A percentile compares a stretch with the other conserved stretches of the same genome.
phyloP scores from a whole-genome alignment of 768 basidiomycete species.

The Collybia sordida region DNA sequence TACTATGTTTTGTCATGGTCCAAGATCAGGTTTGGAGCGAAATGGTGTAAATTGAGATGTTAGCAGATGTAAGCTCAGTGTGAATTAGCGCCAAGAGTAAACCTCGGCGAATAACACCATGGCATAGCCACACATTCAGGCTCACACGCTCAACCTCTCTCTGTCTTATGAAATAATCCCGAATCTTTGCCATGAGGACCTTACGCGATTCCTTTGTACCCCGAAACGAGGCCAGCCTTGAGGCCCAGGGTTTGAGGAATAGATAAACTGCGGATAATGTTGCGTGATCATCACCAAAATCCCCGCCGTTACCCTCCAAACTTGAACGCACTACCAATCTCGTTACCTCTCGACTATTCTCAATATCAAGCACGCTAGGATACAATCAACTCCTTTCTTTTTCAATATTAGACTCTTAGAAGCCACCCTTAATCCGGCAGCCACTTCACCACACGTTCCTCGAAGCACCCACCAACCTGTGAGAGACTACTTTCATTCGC shows the following conservation, averaged over 20 bases:
- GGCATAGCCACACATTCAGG: neutral
- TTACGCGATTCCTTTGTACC: neutral
- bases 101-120: neutral
- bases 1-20: slow-evolving; percentile 86
- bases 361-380: neutral
- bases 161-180: neutral
- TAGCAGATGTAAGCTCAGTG: neutral
- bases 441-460: too few species aligned
- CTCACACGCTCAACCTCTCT: neutral
- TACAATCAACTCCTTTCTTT: neutral
- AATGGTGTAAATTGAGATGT: neutral
- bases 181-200: slow-evolving; percentile 2
- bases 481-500: neutral
- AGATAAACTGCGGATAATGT: neutral
- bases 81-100: neutral
- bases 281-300: neutral
- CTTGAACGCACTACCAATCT: too few species aligned
- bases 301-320: neutral
- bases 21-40: neutral
- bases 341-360: neutral
- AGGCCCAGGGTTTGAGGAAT: neutral
- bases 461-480: too few species aligned
- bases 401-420: neutral
- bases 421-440: neutral
- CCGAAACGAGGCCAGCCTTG: slow-evolving; percentile 6